Evolutionary conservation across 306 rosid genomes (phyloP), one percentile per base, ranked within the genome.

Genomic region (Malus sylvestris): DNA sequence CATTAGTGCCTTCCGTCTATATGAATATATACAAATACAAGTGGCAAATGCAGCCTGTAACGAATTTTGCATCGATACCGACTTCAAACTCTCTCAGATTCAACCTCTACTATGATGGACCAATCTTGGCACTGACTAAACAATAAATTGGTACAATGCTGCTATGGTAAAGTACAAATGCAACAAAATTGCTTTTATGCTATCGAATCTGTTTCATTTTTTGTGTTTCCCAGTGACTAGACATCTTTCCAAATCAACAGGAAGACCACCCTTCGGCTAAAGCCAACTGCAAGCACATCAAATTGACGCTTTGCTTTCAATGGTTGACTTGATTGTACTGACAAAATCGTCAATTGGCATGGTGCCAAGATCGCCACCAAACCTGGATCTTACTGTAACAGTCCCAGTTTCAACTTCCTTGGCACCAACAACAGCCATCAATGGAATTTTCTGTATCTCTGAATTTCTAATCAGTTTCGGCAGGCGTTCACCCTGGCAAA

Each of bases 381-480:
- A 90, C 83, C 99, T 89, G 52, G 97, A 87, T 83, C 99, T 82
- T 73, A 95, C 87, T 2, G 99, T 92, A 64, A 95, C 89, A 9
- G 93, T 83, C 29, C 82, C 60, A 13, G 87, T 86, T 82, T 95
- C 99, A 40, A 89, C 87, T 86, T 95, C 99, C 88, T 92, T 90
- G 53, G 92, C 42, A 3, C 99, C 99, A 13, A 91, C 97, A 80
- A 95, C 99, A 38, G 92, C 99, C 99, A 95, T 95, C 61, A 95
- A 80, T 27, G 99, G 99, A 71, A 92, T 83, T 80, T 82, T 92
- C 86, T 89, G 97, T 75, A 88, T 92, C 86, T 95, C 99, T 52
- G 97, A 89, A 77, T 95, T 95, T 81, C 99, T 95, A 66, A 95
- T 92, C 74, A 95, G 97, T 77, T 92, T 95, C 0, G 99, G 97